Percentiles rank a stretch among this genome's conserved stretches.
Evolutionary conservation across 1,284 basidiomycete species (phyloP).

Genomic region (Cutaneotrichosporon cutaneum): DNA sequence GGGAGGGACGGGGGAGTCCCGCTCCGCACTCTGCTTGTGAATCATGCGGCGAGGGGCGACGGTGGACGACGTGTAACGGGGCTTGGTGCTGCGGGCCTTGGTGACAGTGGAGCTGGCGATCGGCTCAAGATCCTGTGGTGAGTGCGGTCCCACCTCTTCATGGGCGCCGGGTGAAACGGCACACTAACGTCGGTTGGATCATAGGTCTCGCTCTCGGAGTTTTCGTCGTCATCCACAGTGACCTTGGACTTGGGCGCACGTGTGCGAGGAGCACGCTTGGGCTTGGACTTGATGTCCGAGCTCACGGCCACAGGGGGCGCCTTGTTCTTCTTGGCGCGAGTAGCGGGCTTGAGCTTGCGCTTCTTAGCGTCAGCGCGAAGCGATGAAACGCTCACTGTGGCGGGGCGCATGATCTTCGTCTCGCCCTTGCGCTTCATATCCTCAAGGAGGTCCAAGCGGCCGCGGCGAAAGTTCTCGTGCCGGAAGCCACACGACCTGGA

Average conservation of each 20-base stretch:
- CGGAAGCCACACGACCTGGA: slow-evolving; percentile 19
- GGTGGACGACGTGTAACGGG: neutral
- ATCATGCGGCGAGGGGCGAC: neutral
- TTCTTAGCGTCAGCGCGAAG: neutral
- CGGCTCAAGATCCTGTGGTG: neutral
- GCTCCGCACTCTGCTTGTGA: neutral
- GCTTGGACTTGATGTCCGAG: neutral
- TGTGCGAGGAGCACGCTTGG: neutral
- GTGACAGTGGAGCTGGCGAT: neutral
- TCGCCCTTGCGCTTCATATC: slow-evolving; percentile 18
- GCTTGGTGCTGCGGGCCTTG: neutral
- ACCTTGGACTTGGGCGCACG: neutral
- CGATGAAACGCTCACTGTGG: neutral
- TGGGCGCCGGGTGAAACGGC: neutral
- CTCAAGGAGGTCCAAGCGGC: slow-evolving; percentile 12
- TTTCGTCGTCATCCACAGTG: neutral
- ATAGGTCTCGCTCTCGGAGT: neutral
- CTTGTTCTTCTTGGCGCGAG: neutral
- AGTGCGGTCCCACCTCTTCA: neutral
- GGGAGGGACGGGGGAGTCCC: neutral
- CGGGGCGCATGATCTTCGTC: slow-evolving; percentile 1
- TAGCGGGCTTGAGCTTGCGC: neutral
- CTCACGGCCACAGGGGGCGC: neutral
- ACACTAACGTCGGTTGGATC: neutral
- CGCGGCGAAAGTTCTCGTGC: slow-evolving; percentile 12